Percentiles rank a stretch among this genome's conserved stretches.
Evolutionary conservation across 306 rosid species (phyloP).

Genomic region (Senna tora): DNA sequence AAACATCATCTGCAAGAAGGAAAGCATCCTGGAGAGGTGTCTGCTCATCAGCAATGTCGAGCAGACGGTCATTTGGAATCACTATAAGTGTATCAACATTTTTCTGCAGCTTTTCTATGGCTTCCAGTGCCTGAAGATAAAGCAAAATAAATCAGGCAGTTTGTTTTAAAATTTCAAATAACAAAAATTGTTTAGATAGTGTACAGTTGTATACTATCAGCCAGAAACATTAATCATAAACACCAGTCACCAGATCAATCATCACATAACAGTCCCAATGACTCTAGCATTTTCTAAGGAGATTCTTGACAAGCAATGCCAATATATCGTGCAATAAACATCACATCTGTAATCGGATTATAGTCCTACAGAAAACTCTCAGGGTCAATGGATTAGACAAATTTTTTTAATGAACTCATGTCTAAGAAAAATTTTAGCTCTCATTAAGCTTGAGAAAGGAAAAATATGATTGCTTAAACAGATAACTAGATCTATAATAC

Average conservation of each 20-base stretch:
- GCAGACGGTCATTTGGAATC: slow-evolving; percentile 96
- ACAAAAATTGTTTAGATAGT: not conserved
- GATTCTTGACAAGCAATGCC: not conserved
- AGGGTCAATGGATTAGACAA: not conserved
- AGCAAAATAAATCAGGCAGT: slow-evolving; percentile 25
- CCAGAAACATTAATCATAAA: not conserved
- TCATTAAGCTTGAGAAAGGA: not conserved
- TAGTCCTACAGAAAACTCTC: not conserved
- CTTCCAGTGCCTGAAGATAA: slow-evolving; percentile 82
- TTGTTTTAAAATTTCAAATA: not conserved
- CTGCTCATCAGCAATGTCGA: slow-evolving; percentile 94
- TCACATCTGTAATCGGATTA: not conserved
- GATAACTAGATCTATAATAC: not conserved
- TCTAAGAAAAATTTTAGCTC: not conserved
- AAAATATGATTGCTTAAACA: not conserved
- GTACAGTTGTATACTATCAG: not conserved
- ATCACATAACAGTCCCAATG: not conserved
- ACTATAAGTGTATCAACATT: slow-evolving; percentile 96
- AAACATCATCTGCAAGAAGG: slow-evolving; percentile 92
- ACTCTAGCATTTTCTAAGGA: not conserved
- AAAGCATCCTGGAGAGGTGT: slow-evolving; percentile 93
- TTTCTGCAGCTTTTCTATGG: slow-evolving; percentile 92
- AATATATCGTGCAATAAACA: not conserved
- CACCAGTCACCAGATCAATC: slow-evolving; percentile 4
- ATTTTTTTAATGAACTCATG: not conserved